A percentile compares a stretch with the other conserved stretches of the same genome.
Conservation (phyloP, 257 asterid genomes). For the Lavandula angustifolia region DNA sequence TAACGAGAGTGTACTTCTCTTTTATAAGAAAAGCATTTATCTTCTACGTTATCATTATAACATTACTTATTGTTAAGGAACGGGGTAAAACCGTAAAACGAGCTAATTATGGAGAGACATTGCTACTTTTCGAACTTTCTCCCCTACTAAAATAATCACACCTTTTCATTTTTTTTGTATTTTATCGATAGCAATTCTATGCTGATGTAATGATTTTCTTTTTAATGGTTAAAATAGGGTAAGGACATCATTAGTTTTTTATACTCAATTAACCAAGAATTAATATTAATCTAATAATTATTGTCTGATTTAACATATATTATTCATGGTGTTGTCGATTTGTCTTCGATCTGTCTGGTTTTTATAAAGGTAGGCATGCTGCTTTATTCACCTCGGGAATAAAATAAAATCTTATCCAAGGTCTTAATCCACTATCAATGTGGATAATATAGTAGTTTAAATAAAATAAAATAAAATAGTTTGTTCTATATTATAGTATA, state of each 20-base stretch:
- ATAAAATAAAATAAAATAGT: too few species aligned
- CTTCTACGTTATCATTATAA: too few species aligned
- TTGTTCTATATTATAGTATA: too few species aligned
- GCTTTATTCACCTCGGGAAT: not conserved
- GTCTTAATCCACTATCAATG: conserved; percentile 43
- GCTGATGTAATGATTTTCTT: conserved; percentile 40
- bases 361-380: conserved; percentile 26
- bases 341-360: conserved; percentile 20
- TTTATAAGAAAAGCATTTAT: too few species aligned
- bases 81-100: too few species aligned
- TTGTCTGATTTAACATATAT: conserved; percentile 23
- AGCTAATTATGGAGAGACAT: too few species aligned
- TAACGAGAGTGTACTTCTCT: too few species aligned
- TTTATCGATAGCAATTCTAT: not conserved
- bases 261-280: conserved; percentile 20
- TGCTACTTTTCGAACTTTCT: conserved; percentile 29
- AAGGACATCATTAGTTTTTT: conserved; percentile 37
- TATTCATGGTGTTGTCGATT: conserved; percentile 24
- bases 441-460: conserved; percentile 33
- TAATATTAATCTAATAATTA: conserved; percentile 2
- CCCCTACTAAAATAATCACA: conserved; percentile 38
- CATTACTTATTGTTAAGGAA: too few species aligned
- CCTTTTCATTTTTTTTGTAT: not conserved
- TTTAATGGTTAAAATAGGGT: conserved; percentile 51
- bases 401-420: conserved; percentile 32